Conservation (phyloP, 1,284 basidiomycete genomes). For the Austroboletus novae-zelandiae region DNA sequence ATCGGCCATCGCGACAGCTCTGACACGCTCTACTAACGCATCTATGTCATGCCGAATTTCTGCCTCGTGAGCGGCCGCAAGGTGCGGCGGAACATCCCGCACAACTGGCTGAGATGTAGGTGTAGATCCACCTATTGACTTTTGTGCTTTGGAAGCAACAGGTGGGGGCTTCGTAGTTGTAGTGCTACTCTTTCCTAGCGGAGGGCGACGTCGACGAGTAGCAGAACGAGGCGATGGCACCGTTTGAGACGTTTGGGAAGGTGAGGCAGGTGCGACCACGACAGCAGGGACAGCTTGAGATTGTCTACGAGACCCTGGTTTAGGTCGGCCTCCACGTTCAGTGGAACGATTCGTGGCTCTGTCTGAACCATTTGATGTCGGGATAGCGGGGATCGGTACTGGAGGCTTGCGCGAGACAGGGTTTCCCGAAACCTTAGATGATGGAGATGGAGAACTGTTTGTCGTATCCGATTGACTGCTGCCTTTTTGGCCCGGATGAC, state of each 20-base stretch:
- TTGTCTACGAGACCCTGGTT: slow-evolving; percentile 36
- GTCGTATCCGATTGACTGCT: slow-evolving; percentile 17
- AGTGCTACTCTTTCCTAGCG: slow-evolving; percentile 15
- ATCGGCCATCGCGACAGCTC: slow-evolving; percentile 65
- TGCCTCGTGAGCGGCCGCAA: slow-evolving; percentile 41
- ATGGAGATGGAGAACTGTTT: slow-evolving; percentile 23
- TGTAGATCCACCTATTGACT: slow-evolving; percentile 16
- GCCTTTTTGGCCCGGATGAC: slow-evolving; percentile 29
- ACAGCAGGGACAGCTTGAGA: slow-evolving; percentile 36
- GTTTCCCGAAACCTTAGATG: slow-evolving; percentile 20
- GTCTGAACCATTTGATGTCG: slow-evolving; percentile 14
- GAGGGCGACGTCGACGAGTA: slow-evolving; percentile 42
- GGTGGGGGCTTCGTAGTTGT: slow-evolving; percentile 16
- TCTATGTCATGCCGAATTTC: slow-evolving; percentile 62
- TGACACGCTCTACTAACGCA: slow-evolving; percentile 66
- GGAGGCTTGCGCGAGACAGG: slow-evolving; percentile 20
- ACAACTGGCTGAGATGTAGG: slow-evolving; percentile 35
- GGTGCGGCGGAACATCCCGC: slow-evolving; percentile 58
- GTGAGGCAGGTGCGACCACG: slow-evolving; percentile 29
- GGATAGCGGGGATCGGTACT: not conserved
- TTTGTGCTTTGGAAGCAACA: slow-evolving; percentile 22
- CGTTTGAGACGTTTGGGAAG: slow-evolving; percentile 31
- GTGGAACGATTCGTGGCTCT: slow-evolving; percentile 12
- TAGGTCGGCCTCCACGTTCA: slow-evolving; percentile 34
- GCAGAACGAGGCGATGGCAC: slow-evolving; percentile 35